Base-by-base conservation (phyloP, 2,329 filamentous ascomycete genomes). In the Aspergillus bombycis region DNA sequence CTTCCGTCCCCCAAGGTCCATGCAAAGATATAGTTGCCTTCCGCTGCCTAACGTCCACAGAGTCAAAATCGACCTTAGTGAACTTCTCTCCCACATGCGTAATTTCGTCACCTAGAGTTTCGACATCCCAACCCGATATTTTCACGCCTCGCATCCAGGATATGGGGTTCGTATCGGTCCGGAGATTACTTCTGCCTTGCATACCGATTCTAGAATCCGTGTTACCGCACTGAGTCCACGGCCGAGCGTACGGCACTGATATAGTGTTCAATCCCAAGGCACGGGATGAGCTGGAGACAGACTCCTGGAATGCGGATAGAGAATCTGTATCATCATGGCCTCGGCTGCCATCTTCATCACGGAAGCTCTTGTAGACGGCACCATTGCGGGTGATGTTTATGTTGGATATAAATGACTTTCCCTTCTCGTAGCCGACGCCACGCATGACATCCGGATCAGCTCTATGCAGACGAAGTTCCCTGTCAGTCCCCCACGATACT, bases 401-500 rank as follows among this genome's bases (percentile, higher is more conserved):
- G 34, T 86, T 88, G 45, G 87, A 87, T 8, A 84, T 84, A 23
- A 89, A 86, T 4, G 84, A 84, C 58, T 83, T 84, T 5, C 91
- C 92, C 73, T 89, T 92, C 53, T 87, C 82, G 74, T 92, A 91
- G 3, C 92, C 92, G 19, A 96, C 89, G 2, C 86, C 83, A 62
- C 86, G 82, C 0, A 95, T 81, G 34, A 89, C 81, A 30, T 88
- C 81, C 1, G 87, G 80, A 46, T 92, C 86, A 23, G 93, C 85
- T 55, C 88, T 89, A 73, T 96, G 91, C 32, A 97, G 83, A 56
- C 91, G 89, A 34, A 97, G 82, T 71, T 93, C 87, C 68, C 91
- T 91, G 75, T 97, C 94, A 56, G 91, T 89, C 30, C 93, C 93
- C 94, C 94, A 97, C 0, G 94, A 94, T 0, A 97, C 92, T 21